Evolutionary conservation across 2,329 filamentous ascomycete species (phyloP), one percentile per base, ranked within the genome.

Genomic region (Sporothrix pseudoabietina): DNA sequence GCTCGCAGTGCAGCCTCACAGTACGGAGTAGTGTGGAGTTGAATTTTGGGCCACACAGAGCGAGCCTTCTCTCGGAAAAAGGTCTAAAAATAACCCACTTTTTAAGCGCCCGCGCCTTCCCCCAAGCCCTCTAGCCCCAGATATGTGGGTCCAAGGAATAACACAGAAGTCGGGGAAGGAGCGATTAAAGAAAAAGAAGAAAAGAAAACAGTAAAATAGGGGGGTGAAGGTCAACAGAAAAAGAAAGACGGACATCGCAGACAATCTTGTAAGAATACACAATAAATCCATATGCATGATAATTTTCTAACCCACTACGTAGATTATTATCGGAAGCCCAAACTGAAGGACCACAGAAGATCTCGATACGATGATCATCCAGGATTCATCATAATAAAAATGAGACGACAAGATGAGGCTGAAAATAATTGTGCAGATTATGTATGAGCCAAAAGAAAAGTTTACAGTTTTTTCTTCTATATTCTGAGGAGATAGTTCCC

Each of bases 51-150:
- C 35, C 61, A 66, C 61, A 66, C 61, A 66, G 39, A 69, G 66
- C 7, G 68, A 47, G 54, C 54, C 69, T 61, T 61, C 69, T 57
- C 52, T 70, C 52, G 47, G 22, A 19, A 30, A 66, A 35, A 35
- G 22, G 10, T 47, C 69, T 65, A 71, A 71, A 71, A 65, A 63
- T 63, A 71, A 61, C 69, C 69, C 39, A 52, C 52, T 70, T 63
- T 65, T 65, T 71, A 71, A 71, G 70, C 70, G 70, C 70, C 70
- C 44, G 59, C 70, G 70, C 69, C 32, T 54, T 71, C 16, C 47
- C 69, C 70, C 9, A 71, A 52, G 16, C 41, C 69, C 44, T 63
- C 55, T 52, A 71, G 69, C 22, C 41, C 9, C 19, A n/a, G 54
- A 55, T 55, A n/a, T 32, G 59, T 55, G 70, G 70, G 59, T 44